These are phyloP conservation scores for Aspergillus puulaauensis DNA, from an alignment of 2,329 filamentous ascomycete genomes.

Conservation along the genomic window DNA sequence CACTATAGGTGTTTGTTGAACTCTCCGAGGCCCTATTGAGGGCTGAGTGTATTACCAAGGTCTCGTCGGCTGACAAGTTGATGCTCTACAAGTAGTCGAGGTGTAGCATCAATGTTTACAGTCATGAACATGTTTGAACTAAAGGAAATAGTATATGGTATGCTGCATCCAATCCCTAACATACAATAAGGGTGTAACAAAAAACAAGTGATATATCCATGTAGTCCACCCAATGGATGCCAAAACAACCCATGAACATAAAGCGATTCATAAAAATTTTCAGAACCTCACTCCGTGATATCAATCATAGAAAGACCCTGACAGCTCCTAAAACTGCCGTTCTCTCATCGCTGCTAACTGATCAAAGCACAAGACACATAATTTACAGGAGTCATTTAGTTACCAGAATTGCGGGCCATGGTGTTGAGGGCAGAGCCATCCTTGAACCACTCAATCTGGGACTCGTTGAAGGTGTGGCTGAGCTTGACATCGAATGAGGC, in stretches of 20 bases:
- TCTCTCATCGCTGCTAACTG: conserved; percentile 14
- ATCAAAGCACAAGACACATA: conserved; percentile 26
- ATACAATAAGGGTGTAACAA: conserved; percentile 34
- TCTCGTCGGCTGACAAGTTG: neutral
- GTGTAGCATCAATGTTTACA: neutral
- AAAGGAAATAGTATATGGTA: conserved; percentile 32
- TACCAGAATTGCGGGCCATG: conserved; percentile 72
- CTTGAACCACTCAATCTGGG: conserved; percentile 99
- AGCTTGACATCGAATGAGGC: conserved; percentile 78
- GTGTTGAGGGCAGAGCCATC: conserved; percentile 97
- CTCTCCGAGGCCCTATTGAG: too few species aligned
- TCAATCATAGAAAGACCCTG: conserved; percentile 29
- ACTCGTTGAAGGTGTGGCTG: conserved; percentile 95
- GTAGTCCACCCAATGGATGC: conserved; percentile 35
- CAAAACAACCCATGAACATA: conserved; percentile 25
- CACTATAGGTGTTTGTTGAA: too few species aligned
- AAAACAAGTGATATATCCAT: conserved; percentile 41
- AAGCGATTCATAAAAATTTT: conserved; percentile 37
- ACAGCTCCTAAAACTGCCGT: conserved; percentile 16
- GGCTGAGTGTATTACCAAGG: too few species aligned
- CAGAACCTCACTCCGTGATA: conserved; percentile 34
- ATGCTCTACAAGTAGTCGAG: neutral
- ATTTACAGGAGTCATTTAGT: conserved; percentile 30
- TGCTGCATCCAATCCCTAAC: conserved; percentile 40
- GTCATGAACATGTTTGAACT: conserved; percentile 14